Percentiles rank a stretch among this genome's conserved stretches.
phyloP scores from a whole-genome alignment of 805 yeast species.

The Metschnikowia similis region DNA sequence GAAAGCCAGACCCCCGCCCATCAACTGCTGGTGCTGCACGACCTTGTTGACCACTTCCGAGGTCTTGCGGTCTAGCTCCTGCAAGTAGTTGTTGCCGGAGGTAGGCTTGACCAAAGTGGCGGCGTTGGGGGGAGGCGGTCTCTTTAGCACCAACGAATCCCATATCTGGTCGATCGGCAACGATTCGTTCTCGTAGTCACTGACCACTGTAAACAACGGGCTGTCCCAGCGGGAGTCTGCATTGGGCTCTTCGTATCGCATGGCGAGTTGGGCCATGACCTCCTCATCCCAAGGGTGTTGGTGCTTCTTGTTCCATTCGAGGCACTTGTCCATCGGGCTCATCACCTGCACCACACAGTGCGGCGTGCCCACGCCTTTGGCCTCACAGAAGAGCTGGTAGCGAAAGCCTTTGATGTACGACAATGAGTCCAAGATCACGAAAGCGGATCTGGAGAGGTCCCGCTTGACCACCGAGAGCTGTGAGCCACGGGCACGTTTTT shows the following conservation, averaged over 20 bases:
- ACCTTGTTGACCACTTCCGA: constrained; percentile 59
- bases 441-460: constrained; percentile 58
- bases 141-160: constrained; percentile 55
- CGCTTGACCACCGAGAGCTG: constrained; percentile 89
- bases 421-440: constrained; percentile 82
- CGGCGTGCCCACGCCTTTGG: constrained; percentile 76
- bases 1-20: constrained; percentile 47
- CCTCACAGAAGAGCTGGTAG: constrained; percentile 91
- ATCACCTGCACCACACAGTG: constrained; percentile 79
- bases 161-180: constrained; percentile 66
- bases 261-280: constrained; percentile 61
- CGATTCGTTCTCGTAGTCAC: constrained; percentile 43
- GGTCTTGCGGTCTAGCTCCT: constrained; percentile 71
- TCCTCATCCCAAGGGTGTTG: constrained; percentile 59
- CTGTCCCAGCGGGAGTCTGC: constrained; percentile 88
- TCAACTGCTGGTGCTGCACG: constrained; percentile 57
- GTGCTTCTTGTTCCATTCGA: constrained; percentile 52
- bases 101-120: constrained; percentile 85
- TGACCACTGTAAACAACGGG: constrained; percentile 72
- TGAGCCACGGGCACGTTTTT: constrained; percentile 75
- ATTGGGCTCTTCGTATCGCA: constrained; percentile 93
- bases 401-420: constrained; percentile 93
- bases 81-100: constrained; percentile 67
- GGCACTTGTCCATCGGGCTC: constrained; percentile 58
- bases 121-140: constrained; percentile 72